A percentile compares a stretch with the other conserved stretches of the same genome.
Conservation (phyloP, 83 land plant species). For the Thuja plicata region DNA sequence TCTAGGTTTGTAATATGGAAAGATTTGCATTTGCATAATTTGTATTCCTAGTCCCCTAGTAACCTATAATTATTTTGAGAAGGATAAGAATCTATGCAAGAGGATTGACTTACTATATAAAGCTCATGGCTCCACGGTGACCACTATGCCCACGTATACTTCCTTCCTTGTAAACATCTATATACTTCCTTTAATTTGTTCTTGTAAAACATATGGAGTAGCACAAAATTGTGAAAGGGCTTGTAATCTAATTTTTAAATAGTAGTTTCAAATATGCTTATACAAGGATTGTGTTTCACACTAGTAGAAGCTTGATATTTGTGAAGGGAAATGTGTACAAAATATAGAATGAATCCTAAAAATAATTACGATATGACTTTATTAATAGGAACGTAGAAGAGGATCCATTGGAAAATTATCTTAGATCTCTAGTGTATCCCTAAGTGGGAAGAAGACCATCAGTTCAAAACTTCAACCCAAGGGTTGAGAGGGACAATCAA, state of each 20-base stretch:
- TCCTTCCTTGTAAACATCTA: background rate
- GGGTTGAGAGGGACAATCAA: background rate
- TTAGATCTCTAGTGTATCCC: background rate
- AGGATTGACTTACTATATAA: slow-evolving; percentile 65
- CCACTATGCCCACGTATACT: background rate
- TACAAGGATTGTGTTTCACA: background rate
- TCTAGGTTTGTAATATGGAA: no score
- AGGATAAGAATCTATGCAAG: slow-evolving; percentile 76
- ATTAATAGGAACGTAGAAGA: background rate
- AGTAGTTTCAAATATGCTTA: background rate
- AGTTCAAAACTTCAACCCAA: background rate
- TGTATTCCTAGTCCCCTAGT: background rate
- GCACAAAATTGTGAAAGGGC: background rate
- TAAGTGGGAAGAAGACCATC: background rate
- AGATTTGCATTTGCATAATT: background rate
- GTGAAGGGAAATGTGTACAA: no score
- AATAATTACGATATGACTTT: no score
- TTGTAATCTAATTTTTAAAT: background rate
- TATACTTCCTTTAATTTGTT: background rate
- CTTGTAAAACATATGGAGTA: background rate
- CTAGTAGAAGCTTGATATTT: background rate
- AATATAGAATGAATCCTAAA: background rate
- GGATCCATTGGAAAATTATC: background rate
- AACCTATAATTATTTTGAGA: background rate
- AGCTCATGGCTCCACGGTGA: slow-evolving; percentile 9